These are phyloP conservation scores for Pestalotiopsis sp. DNA, from an alignment of 2,329 filamentous ascomycete genomes.

Conservation along the genomic window DNA sequence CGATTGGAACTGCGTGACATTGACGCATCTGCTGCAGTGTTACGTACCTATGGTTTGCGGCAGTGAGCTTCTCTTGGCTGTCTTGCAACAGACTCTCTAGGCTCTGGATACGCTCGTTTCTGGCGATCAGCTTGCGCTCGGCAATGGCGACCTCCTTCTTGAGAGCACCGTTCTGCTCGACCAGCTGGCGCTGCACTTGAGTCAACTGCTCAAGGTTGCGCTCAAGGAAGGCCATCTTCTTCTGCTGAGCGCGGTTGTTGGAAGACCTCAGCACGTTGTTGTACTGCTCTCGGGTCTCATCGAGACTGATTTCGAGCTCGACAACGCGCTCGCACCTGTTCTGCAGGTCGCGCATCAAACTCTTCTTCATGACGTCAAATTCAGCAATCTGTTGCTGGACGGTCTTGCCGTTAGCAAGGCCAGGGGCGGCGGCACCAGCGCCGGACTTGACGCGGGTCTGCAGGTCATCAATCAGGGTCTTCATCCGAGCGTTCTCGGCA, in stretches of 20 bases:
- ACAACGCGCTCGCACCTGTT: slow-evolving; percentile 98
- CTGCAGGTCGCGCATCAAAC: slow-evolving; percentile 95
- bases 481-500: slow-evolving; percentile 81
- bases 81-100: slow-evolving; percentile 91
- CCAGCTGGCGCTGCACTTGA: slow-evolving; percentile 93
- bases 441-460: slow-evolving; percentile 73
- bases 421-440: slow-evolving; percentile 45
- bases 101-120: slow-evolving; percentile 95
- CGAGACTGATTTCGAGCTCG: slow-evolving; percentile 95
- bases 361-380: slow-evolving; percentile 99
- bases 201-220: slow-evolving; percentile 97
- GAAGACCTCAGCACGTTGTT: slow-evolving; percentile 96
- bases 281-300: slow-evolving; percentile 98
- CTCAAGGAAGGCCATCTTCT: slow-evolving; percentile 99
- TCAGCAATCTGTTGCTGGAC: slow-evolving; percentile 97
- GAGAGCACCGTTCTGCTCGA: slow-evolving; percentile 94
- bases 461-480: slow-evolving; percentile 77
- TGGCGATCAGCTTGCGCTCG: slow-evolving; percentile 92
- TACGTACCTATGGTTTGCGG: slow-evolving; percentile 91
- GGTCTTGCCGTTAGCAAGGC: slow-evolving; percentile 82
- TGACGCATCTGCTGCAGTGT: slow-evolving; percentile 3
- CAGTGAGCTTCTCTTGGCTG: slow-evolving; percentile 96
- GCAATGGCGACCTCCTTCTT: slow-evolving; percentile 99
- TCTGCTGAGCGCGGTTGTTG: slow-evolving; percentile 98
- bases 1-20: slow-evolving; percentile 2